Evolutionary conservation across 2,329 filamentous ascomycete genomes (phyloP).

Genomic region (Pyrenophora tritici-repentis): DNA sequence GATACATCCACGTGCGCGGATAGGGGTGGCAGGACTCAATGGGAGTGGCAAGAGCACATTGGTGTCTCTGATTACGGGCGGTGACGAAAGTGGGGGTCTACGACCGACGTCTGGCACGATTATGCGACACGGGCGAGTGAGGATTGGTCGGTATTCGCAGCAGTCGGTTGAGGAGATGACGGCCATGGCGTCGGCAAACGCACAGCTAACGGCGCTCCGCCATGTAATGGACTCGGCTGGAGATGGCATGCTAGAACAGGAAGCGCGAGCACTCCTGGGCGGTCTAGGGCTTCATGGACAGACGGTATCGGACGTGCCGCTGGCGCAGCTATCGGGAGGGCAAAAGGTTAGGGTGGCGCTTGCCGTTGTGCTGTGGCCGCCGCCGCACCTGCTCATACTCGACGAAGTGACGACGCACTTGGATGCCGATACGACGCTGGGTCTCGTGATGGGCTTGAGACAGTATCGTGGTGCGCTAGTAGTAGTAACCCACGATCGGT

Average conservation of each 20-base stretch:
- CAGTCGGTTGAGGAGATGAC: constrained; percentile 75
- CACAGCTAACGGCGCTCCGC: constrained; percentile 66
- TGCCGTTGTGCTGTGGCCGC: constrained; percentile 70
- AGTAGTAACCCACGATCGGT: constrained; percentile 80
- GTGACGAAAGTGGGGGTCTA: constrained; percentile 37
- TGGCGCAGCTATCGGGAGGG: constrained; percentile 76
- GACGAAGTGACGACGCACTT: constrained; percentile 87
- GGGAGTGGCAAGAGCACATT: constrained; percentile 83
- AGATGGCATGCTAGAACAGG: constrained; percentile 65
- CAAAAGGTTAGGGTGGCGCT: constrained; percentile 70
- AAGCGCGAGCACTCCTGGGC: constrained; percentile 68
- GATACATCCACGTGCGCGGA: constrained; percentile 72
- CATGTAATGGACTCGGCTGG: constrained; percentile 64
- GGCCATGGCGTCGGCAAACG: constrained; percentile 56
- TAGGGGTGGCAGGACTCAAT: constrained; percentile 79
- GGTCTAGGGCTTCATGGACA: constrained; percentile 73
- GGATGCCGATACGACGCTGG: constrained; percentile 79
- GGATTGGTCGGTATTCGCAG: constrained; percentile 78
- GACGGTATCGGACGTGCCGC: constrained; percentile 72
- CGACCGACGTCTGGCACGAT: constrained; percentile 66
- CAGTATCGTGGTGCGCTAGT: constrained; percentile 75
- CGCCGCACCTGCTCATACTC: constrained; percentile 74
- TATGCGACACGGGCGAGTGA: constrained; percentile 69
- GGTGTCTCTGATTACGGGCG: constrained; percentile 70
- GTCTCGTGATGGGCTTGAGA: constrained; percentile 68